Percentiles rank a stretch among this genome's conserved stretches.
phyloP scores from a whole-genome alignment of 306 rosid genomes.

The Quercus glauca region DNA sequence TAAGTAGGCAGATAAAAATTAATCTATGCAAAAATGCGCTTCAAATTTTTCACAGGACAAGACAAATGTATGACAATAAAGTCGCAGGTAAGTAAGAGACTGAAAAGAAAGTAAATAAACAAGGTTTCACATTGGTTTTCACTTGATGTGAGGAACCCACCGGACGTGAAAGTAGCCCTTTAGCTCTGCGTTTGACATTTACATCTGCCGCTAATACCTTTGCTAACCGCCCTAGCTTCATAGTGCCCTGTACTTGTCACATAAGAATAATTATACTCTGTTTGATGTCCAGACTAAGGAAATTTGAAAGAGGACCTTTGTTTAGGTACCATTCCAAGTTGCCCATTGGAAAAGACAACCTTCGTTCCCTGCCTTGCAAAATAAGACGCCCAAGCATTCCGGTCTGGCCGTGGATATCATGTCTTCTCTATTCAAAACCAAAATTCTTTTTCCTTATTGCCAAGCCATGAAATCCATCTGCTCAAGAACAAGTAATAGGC shows the following conservation, averaged over 20 bases:
- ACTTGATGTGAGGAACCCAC: constrained; percentile 42
- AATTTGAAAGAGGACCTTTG: constrained; percentile 8
- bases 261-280: constrained; percentile 22
- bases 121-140: constrained; percentile 15
- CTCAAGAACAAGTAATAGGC: constrained; percentile 20
- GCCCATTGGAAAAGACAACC: constrained; percentile 83
- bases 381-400: constrained; percentile 92
- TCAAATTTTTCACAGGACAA: neutral
- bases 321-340: constrained; percentile 78
- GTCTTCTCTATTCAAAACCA: constrained; percentile 97
- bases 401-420: constrained; percentile 82
- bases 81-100: neutral
- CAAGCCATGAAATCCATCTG: constrained; percentile 90
- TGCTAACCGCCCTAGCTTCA: constrained; percentile 81
- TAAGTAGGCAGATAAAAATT: neutral
- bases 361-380: constrained; percentile 66
- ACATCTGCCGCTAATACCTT: constrained; percentile 79
- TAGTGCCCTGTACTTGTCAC: constrained; percentile 61
- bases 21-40: neutral
- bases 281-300: constrained; percentile 18
- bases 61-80: neutral
- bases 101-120: constrained; percentile 1
- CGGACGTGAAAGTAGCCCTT: constrained; percentile 91
- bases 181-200: constrained; percentile 86
- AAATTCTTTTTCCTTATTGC: constrained; percentile 78